A percentile compares a stretch with the other conserved stretches of the same genome.
These are phyloP conservation scores for Cystobasidium sp. DNA, from an alignment of 1,284 basidiomycete genomes.

Conservation along the genomic window DNA sequence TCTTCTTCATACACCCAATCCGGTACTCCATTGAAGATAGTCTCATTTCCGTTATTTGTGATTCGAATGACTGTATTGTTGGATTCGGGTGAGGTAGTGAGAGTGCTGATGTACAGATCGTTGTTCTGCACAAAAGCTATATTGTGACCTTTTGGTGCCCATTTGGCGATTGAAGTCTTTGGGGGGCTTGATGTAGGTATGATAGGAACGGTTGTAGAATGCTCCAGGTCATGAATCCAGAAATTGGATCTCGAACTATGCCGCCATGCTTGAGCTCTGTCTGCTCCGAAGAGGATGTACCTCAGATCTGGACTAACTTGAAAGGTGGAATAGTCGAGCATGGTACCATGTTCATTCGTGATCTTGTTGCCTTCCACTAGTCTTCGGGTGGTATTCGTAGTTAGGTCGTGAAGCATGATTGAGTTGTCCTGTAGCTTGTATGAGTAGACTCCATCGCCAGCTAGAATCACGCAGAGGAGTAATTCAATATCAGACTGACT, in stretches of 20 bases:
- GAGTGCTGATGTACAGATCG: constrained; percentile 77
- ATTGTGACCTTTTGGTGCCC: constrained; percentile 78
- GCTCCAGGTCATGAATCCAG: constrained; percentile 74
- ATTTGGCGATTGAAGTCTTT: constrained; percentile 74
- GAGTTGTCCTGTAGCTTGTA: constrained; percentile 63
- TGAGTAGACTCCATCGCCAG: constrained; percentile 88
- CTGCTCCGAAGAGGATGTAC: constrained; percentile 76
- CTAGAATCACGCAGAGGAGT: constrained; percentile 58
- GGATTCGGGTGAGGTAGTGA: constrained; percentile 59
- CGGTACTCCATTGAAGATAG: constrained; percentile 89
- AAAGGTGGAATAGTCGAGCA: constrained; percentile 68
- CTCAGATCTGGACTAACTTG: constrained; percentile 83
- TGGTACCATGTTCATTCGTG: constrained; percentile 64
- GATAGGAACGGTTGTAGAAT: constrained; percentile 70
- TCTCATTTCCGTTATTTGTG: constrained; percentile 77
- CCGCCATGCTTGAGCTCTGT: constrained; percentile 80
- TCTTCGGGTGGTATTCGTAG: constrained; percentile 69
- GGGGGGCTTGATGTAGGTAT: constrained; percentile 70
- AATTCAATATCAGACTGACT: not conserved
- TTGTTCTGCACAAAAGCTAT: constrained; percentile 82
- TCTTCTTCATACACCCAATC: constrained; percentile 98
- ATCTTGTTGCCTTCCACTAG: constrained; percentile 65
- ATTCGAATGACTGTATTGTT: constrained; percentile 68
- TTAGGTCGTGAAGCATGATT: constrained; percentile 77
- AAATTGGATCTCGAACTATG: constrained; percentile 86